A percentile compares a stretch with the other conserved stretches of the same genome.
Conservation (phyloP, 2,329 filamentous ascomycete genomes). For the Paracamarosporium sp. region DNA sequence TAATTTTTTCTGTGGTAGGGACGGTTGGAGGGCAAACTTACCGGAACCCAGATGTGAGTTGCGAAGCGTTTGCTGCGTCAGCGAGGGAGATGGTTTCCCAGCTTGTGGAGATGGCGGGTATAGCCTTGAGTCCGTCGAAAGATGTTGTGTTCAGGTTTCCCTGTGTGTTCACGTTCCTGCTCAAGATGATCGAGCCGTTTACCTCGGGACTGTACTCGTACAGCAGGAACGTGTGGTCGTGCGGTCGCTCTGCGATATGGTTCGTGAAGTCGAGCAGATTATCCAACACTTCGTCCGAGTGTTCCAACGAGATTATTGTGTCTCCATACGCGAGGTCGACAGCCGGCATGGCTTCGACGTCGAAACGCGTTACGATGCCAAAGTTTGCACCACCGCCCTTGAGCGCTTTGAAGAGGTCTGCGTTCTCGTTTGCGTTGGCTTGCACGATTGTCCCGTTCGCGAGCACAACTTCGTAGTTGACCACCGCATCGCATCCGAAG, state of each 20-base stretch:
- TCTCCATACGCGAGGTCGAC: slow-evolving; percentile 16
- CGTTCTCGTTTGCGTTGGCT: slow-evolving; percentile 34
- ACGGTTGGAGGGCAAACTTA: not conserved
- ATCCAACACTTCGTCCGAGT: slow-evolving; percentile 13
- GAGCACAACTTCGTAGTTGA: slow-evolving; percentile 42
- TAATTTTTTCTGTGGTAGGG: not conserved
- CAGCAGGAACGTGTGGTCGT: slow-evolving; percentile 7
- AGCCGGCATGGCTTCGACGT: slow-evolving; percentile 37
- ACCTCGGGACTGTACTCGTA: slow-evolving; percentile 5
- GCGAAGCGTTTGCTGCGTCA: slow-evolving; percentile 9
- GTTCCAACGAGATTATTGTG: slow-evolving; percentile 9
- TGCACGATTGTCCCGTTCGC: slow-evolving; percentile 42
- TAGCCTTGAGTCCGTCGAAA: slow-evolving; percentile 9
- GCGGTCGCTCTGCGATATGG: not conserved
- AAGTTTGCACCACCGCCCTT: slow-evolving; percentile 51
- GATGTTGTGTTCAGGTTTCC: slow-evolving; percentile 13
- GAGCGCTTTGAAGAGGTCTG: slow-evolving; percentile 45
- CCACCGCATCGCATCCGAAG: slow-evolving; percentile 23
- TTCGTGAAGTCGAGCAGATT: slow-evolving; percentile 12
- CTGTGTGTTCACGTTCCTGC: slow-evolving; percentile 6
- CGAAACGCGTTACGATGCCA: slow-evolving; percentile 48
- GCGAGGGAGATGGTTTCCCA: slow-evolving; percentile 9
- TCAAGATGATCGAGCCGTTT: not conserved
- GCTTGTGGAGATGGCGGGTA: not conserved
- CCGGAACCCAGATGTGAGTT: not conserved